phyloP scores from a whole-genome alignment of 805 yeast genomes.

The Candida easanensis region DNA sequence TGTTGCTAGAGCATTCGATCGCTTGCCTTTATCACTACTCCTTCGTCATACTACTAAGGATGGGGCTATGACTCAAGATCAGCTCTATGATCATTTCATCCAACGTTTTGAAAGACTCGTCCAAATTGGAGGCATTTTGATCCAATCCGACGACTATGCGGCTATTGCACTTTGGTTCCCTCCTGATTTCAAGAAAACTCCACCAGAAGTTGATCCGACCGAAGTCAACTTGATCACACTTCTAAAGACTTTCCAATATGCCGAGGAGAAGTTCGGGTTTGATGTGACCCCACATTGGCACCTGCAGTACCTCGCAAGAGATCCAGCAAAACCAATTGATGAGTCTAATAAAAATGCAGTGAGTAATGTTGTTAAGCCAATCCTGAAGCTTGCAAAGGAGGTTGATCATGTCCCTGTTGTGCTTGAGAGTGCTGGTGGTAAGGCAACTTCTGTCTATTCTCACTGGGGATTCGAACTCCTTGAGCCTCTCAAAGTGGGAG shows the following conservation, averaged over 20 bases:
- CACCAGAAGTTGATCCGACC: not conserved
- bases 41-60: not conserved
- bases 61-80: not conserved
- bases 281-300: not conserved
- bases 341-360: not conserved
- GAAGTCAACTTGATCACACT: not conserved
- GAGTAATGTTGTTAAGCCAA: not conserved
- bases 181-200: not conserved
- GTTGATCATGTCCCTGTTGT: not conserved
- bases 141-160: not conserved
- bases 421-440: not conserved
- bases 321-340: not conserved
- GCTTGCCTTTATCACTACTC: not conserved
- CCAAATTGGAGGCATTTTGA: not conserved
- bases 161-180: not conserved
- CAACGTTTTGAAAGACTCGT: not conserved
- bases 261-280: not conserved
- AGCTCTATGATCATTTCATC: not conserved
- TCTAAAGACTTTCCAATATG: not conserved
- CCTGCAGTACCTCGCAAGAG: not conserved
- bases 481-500: not conserved
- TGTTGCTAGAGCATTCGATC: not conserved
- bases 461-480: not conserved
- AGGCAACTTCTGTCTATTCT: not conserved
- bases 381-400: not conserved